These are phyloP conservation scores for Nyctanthes arbortristis DNA, from an alignment of 257 asterid species.

Conservation along the genomic window DNA sequence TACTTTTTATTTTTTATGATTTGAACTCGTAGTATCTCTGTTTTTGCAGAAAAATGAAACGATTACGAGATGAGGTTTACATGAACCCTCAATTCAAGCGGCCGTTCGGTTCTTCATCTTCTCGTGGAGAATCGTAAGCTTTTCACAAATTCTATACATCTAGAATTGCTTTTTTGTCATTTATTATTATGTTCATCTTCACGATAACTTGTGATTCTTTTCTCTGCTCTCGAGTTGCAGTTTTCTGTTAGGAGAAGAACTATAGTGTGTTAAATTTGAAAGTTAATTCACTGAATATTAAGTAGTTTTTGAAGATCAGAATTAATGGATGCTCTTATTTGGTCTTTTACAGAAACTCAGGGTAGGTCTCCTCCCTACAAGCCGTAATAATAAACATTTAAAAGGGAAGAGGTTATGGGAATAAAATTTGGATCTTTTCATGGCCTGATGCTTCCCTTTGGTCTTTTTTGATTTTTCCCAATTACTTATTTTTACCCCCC, in stretches of 20 bases:
- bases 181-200: constrained; percentile 3
- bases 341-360: constrained; percentile 11
- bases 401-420: constrained; percentile 11
- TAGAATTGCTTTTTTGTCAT: constrained; percentile 26
- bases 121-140: constrained; percentile 89
- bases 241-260: constrained; percentile 11
- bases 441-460: not conserved
- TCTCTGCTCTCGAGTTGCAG: constrained; percentile 16
- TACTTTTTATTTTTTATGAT: not conserved
- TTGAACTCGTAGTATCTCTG: too few relatives aligned
- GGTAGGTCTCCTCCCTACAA: constrained; percentile 21
- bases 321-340: constrained; percentile 19
- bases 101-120: constrained; percentile 59
- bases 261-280: constrained; percentile 15
- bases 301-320: constrained; percentile 33
- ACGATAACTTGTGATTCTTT: constrained; percentile 6
- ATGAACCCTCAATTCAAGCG: constrained; percentile 77
- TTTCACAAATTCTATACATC: constrained; percentile 11
- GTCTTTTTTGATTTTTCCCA: constrained; percentile 6
- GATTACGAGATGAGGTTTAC: constrained; percentile 55
- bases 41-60: not conserved
- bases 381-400: constrained; percentile 12
- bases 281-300: constrained; percentile 38
- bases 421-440: constrained; percentile 45
- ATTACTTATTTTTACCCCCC: constrained; percentile 15